A percentile compares a stretch with the other conserved stretches of the same genome.
Evolutionary conservation across 805 yeast genomes (phyloP).

Genomic region (Starmera caribaea): DNA sequence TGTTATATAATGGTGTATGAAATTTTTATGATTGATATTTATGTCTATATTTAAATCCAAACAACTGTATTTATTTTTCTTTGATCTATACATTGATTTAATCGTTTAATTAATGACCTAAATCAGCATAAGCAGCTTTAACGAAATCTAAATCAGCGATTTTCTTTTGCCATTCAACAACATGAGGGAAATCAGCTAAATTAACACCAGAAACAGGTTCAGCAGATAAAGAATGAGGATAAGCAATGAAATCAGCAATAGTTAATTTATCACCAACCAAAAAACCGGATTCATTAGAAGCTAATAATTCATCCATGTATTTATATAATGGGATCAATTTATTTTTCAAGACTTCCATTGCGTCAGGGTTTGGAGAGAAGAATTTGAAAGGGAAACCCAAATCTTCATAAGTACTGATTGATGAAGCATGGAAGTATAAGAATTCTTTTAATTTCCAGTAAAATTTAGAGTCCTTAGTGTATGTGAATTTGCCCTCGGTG

Average conservation of each 20-base stretch:
- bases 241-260: slow-evolving; percentile 40
- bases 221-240: slow-evolving; percentile 27
- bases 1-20: too few relatives aligned
- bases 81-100: too few relatives aligned
- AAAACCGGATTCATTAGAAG: slow-evolving; percentile 31
- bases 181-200: not conserved
- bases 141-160: not conserved
- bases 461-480: slow-evolving; percentile 21
- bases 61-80: too few relatives aligned
- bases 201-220: not conserved
- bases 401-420: slow-evolving; percentile 49
- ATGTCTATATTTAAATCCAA: too few relatives aligned
- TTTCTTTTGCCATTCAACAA: not conserved
- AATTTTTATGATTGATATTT: too few relatives aligned
- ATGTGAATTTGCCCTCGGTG: slow-evolving; percentile 29
- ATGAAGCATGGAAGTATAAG: slow-evolving; percentile 42
- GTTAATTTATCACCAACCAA: slow-evolving; percentile 45
- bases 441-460: slow-evolving; percentile 41
- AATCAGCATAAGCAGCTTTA: slow-evolving; percentile 20
- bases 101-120: slow-evolving; percentile 86
- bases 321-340: slow-evolving; percentile 27
- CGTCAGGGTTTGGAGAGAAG: slow-evolving; percentile 38
- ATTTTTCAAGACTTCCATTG: slow-evolving; percentile 38
- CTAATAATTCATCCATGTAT: slow-evolving; percentile 18
- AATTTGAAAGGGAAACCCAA: slow-evolving; percentile 32